Evolutionary conservation across 768 basidiomycete species (phyloP), one percentile per base, ranked within the genome.

Genomic region (Kondoa subrosea): DNA sequence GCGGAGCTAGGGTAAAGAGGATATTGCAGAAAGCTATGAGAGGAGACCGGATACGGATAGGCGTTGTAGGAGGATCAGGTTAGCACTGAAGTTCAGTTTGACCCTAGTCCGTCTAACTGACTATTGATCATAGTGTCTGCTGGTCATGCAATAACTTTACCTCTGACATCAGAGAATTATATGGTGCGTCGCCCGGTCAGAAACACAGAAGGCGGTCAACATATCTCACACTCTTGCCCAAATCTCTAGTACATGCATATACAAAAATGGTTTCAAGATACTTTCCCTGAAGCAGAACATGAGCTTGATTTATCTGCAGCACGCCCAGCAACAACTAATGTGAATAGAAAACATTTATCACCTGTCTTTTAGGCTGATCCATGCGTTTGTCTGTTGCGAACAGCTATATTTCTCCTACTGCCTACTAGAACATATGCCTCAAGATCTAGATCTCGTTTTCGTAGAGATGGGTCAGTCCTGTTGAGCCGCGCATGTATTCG

Each of bases 1-100:
- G 66, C 15, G 74, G 73, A 0, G 65, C 33, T 4, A 58, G 74
- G 50, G 66, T 75, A 2, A 57, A 73, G 26, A 67, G 40, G 34
- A 58, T 72, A 25, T 56, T 75, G 26, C 71, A 61, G 58, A 72
- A 73, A 66, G 73, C 73, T 25, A 25, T 72, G 31, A 34, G 67
- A 25, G 74, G 74, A 0, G 71, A 73, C 65, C 50, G 60, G 56
- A 61, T 75, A 21, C 65, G 67, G n/a, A 64, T 73, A 16, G 72
- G 69, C 3, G 67, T 72, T 2, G 57, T 74, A 4, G 73, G 73
- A 1, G 74, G 70, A 27, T 70, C 68, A 8, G 68, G 69, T 3
- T 69, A 8, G 40, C 40, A 50, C 21, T 50, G 40, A 21, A 50
- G 40, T 50, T 8, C 40, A 50, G 8, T 50, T 50, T n/a, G n/a